Conservation (phyloP, 2,329 filamentous ascomycete species). For the Paecilomyces sp. region DNA sequence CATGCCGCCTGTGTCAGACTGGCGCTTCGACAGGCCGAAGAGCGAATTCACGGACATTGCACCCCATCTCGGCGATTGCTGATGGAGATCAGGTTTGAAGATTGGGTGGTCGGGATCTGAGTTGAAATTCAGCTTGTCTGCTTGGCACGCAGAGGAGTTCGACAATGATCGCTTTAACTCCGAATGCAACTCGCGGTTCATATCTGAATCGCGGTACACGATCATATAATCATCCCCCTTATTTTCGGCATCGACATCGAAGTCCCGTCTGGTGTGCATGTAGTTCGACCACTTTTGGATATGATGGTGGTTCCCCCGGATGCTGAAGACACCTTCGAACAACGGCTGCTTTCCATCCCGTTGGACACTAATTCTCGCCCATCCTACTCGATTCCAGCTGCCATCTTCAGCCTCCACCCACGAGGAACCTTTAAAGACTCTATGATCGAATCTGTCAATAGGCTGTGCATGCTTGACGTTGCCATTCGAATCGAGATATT, state of each 20-base stretch:
- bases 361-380: constrained; percentile 73
- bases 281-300: constrained; percentile 72
- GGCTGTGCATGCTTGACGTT: constrained; percentile 57
- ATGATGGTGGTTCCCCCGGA: constrained; percentile 79
- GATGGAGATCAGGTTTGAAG: constrained; percentile 45
- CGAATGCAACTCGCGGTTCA: constrained; percentile 44
- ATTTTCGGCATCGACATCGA: constrained; percentile 60
- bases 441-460: constrained; percentile 66
- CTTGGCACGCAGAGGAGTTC: constrained; percentile 52
- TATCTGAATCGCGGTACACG: constrained; percentile 85
- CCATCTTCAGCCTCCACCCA: constrained; percentile 59
- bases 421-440: constrained; percentile 74
- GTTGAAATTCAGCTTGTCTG: constrained; percentile 78
- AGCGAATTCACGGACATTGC: constrained; percentile 58
- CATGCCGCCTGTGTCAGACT: constrained; percentile 61
- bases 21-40: constrained; percentile 57
- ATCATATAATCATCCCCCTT: constrained; percentile 71
- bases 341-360: constrained; percentile 70
- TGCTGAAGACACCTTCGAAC: constrained; percentile 83
- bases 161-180: constrained; percentile 58
- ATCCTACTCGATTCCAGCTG: constrained; percentile 75
- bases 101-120: constrained; percentile 63
- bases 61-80: constrained; percentile 50
- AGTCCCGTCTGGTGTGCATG: constrained; percentile 58
- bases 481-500: constrained; percentile 67